Conservation (phyloP, 1,284 basidiomycete species). For the Fomitopsis pinicola region DNA sequence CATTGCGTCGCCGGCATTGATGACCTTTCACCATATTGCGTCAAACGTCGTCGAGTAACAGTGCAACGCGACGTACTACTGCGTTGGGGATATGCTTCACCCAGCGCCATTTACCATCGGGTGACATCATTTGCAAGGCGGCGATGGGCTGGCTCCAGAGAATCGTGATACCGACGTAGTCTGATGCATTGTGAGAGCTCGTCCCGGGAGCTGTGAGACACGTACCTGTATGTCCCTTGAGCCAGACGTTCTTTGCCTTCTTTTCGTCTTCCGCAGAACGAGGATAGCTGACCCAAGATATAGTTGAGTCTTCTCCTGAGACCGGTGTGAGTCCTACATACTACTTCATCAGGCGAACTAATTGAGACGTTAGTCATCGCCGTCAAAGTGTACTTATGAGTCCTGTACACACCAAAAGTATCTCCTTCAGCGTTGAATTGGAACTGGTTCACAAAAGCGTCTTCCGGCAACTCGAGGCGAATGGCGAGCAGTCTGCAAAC, state of each 20-base stretch:
- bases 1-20: conserved; percentile 57
- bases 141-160: conserved; percentile 58
- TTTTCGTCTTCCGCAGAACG: conserved; percentile 42
- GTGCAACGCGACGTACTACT: conserved; percentile 30
- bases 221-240: conserved; percentile 57
- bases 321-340: conserved; percentile 11
- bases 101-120: conserved; percentile 54
- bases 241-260: conserved; percentile 52
- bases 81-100: conserved; percentile 55
- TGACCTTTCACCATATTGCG: conserved; percentile 28
- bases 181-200: conserved; percentile 23
- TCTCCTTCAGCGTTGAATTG: conserved; percentile 23
- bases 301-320: not conserved
- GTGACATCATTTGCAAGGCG: conserved; percentile 51
- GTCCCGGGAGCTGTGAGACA: not conserved
- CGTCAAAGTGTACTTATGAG: not conserved
- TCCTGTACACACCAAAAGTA: conserved; percentile 20
- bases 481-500: conserved; percentile 39
- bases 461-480: conserved; percentile 30
- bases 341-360: conserved; percentile 36
- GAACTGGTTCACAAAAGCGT: conserved; percentile 28
- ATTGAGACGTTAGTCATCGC: not conserved
- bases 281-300: conserved; percentile 22
- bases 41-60: not conserved
- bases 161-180: conserved; percentile 51